Base-by-base conservation (phyloP, 495 filamentous ascomycete genomes). In the Schizothecium vesticola region DNA sequence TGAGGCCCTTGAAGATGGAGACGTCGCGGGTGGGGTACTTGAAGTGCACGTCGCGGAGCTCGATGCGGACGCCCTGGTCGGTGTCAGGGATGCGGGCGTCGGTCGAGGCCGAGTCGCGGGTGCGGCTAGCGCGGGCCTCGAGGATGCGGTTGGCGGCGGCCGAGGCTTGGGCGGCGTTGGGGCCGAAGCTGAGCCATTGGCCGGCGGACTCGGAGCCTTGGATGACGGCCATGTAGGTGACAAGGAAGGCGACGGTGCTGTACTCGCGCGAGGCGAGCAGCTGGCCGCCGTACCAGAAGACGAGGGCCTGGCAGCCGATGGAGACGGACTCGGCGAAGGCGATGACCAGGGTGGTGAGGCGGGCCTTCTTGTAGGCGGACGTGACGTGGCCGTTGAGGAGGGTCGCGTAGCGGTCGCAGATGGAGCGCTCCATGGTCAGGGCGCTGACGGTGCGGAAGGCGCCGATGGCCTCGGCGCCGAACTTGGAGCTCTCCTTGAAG, bases 391-490 rank as follows among this genome's bases (percentile, higher is more conserved):
- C 67, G 24, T 67, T 59, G 21, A 84, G 75, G 26, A 85, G 73
- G 3, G 43, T 23, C 9, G 79, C 71, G 70, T 84, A 85, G 55
- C 85, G 78, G 10, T 77, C 55, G 61, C 75, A 79, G 57, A 89
- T 87, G 66, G 79, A 80, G 24, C 83, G 79, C 67, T 89, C 87
- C 67, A 88, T 80, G 36, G 84, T 85, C 13, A 88, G 78, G 68
- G 75, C 79, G 22, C 82, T 80, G 16, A 89, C 87, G 11, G 87
- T 89, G 24, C 87, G 77, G 72, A 86, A 87, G 9, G 86, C 86
- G 6, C 82, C 78, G 59, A 88, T 85, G 16, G 86, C 78, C 75
- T 89, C 87, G 64, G 86, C 82, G n/a, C 85, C 86, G 61, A 88
- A 88, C 67, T 86, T 82, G 23, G 86, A 85, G 56, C 79, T 83